Evolutionary conservation across 2,329 filamentous ascomycete genomes (phyloP), one percentile per base, ranked within the genome.

Genomic region (Catunica adiposa): DNA sequence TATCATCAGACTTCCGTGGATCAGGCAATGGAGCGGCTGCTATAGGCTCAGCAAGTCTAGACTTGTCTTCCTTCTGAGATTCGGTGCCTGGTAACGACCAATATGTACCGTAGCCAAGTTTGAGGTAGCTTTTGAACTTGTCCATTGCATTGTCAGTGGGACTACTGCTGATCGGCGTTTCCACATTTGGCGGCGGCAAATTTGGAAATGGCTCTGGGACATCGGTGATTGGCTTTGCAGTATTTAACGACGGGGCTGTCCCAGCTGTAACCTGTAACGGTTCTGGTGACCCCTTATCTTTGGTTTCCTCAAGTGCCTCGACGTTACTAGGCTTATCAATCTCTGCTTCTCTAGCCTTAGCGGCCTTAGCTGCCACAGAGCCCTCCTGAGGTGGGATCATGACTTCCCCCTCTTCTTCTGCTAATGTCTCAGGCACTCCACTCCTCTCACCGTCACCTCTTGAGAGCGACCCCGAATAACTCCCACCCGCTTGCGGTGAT

Each of bases 51-150:
- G 20, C n/a, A 14, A 46, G 37, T 37, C 44, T 57, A 23, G 54
- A 23, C 25, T 57, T 59, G 17, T 56, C 52, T 5, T 46, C 37
- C 17, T 51, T 53, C 3, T 29, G n/a, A n/a, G 48, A n/a, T 8
- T 51, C 44, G 11, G 37, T 34, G 23, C 25, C 23, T 22, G 34
- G 44, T 2, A 57, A 1, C 57, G 62, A 73, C 80, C 80, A 83
- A 61, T 82, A 80, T n/a, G 77, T 82, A 26, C 80, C 80, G 61
- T 83, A 83, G 3, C 80, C 80, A 52, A 83, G 67, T 62, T 81
- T 86, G 53, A 86, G 71, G 62, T 80, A 84, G 60, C 74, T 77
- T 63, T 82, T 74, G 62, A 82, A 72, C 56, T 72, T 79, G 61
- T 77, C 74, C 59, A 78, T 66, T 20, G 70, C 70, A 7, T 69